Evolutionary conservation across 176 grass and related monocot genomes (phyloP), one percentile per base, ranked within the genome.

Genomic region (Avena sativa): DNA sequence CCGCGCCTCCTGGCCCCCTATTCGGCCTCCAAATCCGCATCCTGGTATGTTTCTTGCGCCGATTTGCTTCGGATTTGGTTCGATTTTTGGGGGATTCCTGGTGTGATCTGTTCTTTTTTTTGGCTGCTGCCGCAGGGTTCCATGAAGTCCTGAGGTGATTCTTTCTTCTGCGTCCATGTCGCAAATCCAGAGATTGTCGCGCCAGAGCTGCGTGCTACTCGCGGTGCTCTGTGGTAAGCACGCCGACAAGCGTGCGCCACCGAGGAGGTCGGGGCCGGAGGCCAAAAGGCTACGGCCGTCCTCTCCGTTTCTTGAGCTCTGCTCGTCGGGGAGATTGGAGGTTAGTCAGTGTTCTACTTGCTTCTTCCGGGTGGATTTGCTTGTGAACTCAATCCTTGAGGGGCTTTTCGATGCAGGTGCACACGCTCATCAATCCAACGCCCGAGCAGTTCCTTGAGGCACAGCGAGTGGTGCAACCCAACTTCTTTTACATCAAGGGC

Each of bases 191-290:
- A 91, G 88, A 76, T 92, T 91, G 78, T 89, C 85, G 46, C 81
- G 86, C 52, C 81, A 86, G 58, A 93, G 91, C 91, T 98, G 94
- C 78, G 92, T 76, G 70, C 94, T 98, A 16, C 92, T 98, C 20
- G 92, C 92, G 1, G 97, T 98, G 69, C 87, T 98, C 7, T 98
- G 89, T 19, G 97, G 94, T 8, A 92, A 96, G 84, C 88, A 91
- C 81, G 89, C 85, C 0, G 88, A 96, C 3, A 86, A 76, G 80
- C 84, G 36, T 38, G 83, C 2, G 16, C 30, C 3, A 47, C 51
- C 25, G 16, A 81, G 44, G 21, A 83, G 75, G 83, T 65, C 32
- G 0, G 83, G 85, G 43, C 76, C 61, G 57, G 91, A 91, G 77
- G 81, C 74, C 17, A 94, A 93, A 71, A 83, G 86, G 59, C 76